Conservation (phyloP, 805 yeast genomes). For the Starmera caribaea region DNA sequence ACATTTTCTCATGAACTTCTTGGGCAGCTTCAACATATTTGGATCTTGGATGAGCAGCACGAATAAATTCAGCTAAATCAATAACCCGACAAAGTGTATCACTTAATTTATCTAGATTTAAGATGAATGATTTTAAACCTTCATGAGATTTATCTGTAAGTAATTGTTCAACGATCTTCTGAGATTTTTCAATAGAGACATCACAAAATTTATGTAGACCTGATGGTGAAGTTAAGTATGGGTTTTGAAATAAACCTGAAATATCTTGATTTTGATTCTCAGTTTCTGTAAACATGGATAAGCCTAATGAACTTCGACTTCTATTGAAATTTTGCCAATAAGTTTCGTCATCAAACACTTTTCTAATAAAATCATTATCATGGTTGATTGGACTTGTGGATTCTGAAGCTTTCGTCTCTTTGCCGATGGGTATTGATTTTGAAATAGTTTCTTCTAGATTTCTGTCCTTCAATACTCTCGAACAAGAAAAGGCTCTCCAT, state of each 20-base stretch:
- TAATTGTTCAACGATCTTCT: slow-evolving; percentile 49
- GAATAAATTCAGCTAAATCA: slow-evolving; percentile 85
- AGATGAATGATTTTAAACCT: slow-evolving; percentile 42
- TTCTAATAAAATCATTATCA: slow-evolving; percentile 24
- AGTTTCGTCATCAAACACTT: slow-evolving; percentile 51
- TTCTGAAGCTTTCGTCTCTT: neutral
- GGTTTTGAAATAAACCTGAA: slow-evolving; percentile 70
- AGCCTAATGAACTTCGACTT: too few relatives aligned
- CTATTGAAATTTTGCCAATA: slow-evolving; percentile 42
- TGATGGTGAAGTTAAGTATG: slow-evolving; percentile 54
- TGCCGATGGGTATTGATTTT: neutral
- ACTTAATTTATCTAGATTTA: slow-evolving; percentile 71
- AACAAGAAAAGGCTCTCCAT: neutral
- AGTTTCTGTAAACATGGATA: slow-evolving; percentile 13
- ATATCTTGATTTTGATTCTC: slow-evolving; percentile 7
- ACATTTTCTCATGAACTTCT: slow-evolving; percentile 77
- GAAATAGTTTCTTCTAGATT: neutral
- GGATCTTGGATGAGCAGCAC: slow-evolving; percentile 77
- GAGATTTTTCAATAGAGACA: slow-evolving; percentile 57
- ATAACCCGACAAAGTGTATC: slow-evolving; percentile 88
- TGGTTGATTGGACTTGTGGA: slow-evolving; percentile 8
- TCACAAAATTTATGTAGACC: slow-evolving; percentile 64
- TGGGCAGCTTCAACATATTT: slow-evolving; percentile 75
- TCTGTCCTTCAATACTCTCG: neutral
- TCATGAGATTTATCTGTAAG: slow-evolving; percentile 31